Base-by-base conservation (phyloP, 139 green algal species). In the Haematococcus lacustris region DNA sequence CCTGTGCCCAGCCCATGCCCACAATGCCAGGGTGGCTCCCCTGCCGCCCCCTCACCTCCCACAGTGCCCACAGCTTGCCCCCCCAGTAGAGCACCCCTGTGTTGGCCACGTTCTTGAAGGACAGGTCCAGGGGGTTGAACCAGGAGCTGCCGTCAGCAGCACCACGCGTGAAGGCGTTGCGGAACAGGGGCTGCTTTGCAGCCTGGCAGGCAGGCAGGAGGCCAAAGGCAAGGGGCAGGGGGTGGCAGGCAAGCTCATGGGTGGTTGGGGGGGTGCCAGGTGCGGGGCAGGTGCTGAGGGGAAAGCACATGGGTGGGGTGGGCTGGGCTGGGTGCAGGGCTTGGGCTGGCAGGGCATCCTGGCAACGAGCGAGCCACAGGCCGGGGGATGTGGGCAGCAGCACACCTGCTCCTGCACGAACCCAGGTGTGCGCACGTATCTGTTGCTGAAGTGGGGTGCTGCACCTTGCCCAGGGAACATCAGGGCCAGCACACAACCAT, bases 51-150 rank as follows among this genome's bases (percentile, higher is more conserved):
- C 79, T 37, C 75, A 80, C 76, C 80, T 86, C 80, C 76, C 73
- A 89, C 40, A 89, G 66, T 0, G 78, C 78, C 34, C 73, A 77
- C 41, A 86, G 61, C 47, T 69, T 41, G 2, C 72, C 71, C 0
- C 43, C 83, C 83, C 83, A 89, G 30, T 75, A 40, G 23, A 89
- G 6, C 50, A 89, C 76, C 6, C 78, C 76, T 0, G 83, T 89
- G 71, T 89, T 89, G 39, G 80, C 78, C 51, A 85, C 78, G 53
- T 86, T 86, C 62, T 89, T 89, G 34, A 89, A 80, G 28, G 23
- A 60, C 23, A 83, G 77, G 51, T 88, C 80, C 30, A 88, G 75
- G 4, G 77, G 77, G 74, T 89, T 86, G 76, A 86, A 88, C 2
- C 81, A 62, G 2, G 32, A 40, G 39, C 59, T 78, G 51, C 83